Conservation (phyloP, 2,329 filamentous ascomycete species). For the Clathrospora elynae region DNA sequence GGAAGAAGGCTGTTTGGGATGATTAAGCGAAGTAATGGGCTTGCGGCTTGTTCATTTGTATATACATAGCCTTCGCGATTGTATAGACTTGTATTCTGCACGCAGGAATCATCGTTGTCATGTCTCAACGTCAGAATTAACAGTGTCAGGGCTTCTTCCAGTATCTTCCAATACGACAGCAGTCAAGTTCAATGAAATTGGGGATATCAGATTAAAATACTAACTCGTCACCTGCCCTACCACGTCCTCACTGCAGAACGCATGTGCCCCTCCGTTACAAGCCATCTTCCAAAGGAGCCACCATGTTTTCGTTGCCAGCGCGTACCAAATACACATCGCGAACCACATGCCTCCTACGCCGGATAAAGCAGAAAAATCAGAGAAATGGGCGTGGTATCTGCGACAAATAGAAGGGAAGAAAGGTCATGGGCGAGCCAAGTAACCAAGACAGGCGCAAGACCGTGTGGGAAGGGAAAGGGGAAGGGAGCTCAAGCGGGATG, state of each 20-base stretch:
- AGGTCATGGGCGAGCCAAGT: conserved; percentile 1
- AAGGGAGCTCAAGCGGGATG: not conserved
- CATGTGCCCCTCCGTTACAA: conserved; percentile 18
- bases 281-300: conserved; percentile 13
- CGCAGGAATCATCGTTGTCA: no score
- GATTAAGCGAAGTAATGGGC: no score
- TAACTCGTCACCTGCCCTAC: conserved; percentile 19
- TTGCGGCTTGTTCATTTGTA: no score
- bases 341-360: conserved; percentile 17
- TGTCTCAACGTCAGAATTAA: no score
- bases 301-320: conserved; percentile 13
- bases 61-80: no score
- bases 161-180: no score
- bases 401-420: conserved; percentile 13
- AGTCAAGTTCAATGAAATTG: no score
- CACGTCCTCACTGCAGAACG: conserved; percentile 16
- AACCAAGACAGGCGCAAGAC: conserved; percentile 18
- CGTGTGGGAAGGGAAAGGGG: conserved; percentile 4
- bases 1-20: conserved; percentile 88
- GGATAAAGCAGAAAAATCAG: conserved; percentile 8
- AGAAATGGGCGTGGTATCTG: conserved; percentile 25
- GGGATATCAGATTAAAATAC: conserved; percentile 32
- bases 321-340: conserved; percentile 12
- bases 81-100: no score
- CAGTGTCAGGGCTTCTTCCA: no score